These are phyloP conservation scores for Fraxinus anomala DNA, from an alignment of 257 asterid genomes.

Conservation along the genomic window DNA sequence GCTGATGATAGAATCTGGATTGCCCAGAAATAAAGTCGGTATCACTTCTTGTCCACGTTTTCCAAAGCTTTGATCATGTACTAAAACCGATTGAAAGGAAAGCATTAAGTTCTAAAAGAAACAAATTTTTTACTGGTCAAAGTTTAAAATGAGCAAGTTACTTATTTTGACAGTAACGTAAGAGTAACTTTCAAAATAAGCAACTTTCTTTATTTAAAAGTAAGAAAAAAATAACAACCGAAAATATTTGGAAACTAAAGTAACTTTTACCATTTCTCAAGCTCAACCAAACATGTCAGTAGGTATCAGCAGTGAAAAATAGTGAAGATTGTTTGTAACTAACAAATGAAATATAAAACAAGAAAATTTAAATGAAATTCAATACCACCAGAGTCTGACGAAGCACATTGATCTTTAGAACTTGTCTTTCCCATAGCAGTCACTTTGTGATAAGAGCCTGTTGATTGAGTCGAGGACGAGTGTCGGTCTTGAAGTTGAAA, in stretches of 20 bases:
- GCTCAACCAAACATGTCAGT: neutral
- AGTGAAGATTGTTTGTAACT: neutral
- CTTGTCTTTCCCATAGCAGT: conserved; percentile 47
- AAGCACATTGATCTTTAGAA: conserved; percentile 64
- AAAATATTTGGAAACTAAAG: neutral
- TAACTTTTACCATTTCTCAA: neutral
- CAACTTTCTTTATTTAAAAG: neutral
- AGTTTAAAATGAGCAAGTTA: neutral
- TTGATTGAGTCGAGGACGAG: conserved; percentile 50
- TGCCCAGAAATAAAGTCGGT: conserved; percentile 44
- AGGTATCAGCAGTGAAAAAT: neutral
- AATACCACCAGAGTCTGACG: conserved; percentile 66
- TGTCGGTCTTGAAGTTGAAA: conserved; percentile 42
- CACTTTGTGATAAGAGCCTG: conserved; percentile 38
- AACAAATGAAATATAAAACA: neutral
- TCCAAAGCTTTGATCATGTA: conserved; percentile 52
- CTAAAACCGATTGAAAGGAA: conserved; percentile 25
- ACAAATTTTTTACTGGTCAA: neutral
- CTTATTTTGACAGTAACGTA: neutral
- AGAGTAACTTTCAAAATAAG: neutral
- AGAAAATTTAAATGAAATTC: neutral
- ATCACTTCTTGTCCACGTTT: conserved; percentile 48
- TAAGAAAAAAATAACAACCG: neutral
- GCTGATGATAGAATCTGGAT: conserved; percentile 47
- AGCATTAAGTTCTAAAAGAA: neutral